phyloP scores from a whole-genome alignment of 257 asterid genomes.

The Fraxinus quadrangulata region DNA sequence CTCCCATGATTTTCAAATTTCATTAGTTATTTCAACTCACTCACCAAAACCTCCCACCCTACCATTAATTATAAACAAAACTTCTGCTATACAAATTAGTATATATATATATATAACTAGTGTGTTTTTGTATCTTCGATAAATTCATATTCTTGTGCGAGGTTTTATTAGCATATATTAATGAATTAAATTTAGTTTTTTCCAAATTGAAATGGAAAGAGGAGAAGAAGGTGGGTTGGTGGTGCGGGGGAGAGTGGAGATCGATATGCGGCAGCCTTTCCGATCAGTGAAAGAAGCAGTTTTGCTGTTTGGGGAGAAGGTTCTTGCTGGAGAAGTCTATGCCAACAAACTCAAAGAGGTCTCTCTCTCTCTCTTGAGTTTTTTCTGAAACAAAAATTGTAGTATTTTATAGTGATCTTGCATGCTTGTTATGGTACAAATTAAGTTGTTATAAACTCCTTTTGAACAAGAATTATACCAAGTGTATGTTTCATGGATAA shows the following conservation, averaged over 20 bases:
- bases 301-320: constrained; percentile 71
- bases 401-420: not conserved
- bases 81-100: not conserved
- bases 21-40: constrained; percentile 18
- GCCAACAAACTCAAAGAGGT: constrained; percentile 72
- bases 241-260: constrained; percentile 85
- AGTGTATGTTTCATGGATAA: no score
- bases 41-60: constrained; percentile 21
- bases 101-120: not conserved
- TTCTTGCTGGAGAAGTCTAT: constrained; percentile 71
- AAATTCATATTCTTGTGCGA: not conserved
- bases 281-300: constrained; percentile 83
- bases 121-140: not conserved
- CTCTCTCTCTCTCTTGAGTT: not conserved
- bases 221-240: constrained; percentile 58
- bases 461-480: no score
- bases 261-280: constrained; percentile 77
- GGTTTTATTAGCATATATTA: not conserved
- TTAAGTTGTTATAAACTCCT: no score
- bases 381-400: not conserved
- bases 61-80: constrained; percentile 13
- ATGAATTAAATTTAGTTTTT: not conserved
- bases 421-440: no score
- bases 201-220: constrained; percentile 35
- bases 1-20: constrained; percentile 30